These are phyloP conservation scores for Hypoxylon perforatum DNA, from an alignment of 495 filamentous ascomycete species.

Conservation along the genomic window DNA sequence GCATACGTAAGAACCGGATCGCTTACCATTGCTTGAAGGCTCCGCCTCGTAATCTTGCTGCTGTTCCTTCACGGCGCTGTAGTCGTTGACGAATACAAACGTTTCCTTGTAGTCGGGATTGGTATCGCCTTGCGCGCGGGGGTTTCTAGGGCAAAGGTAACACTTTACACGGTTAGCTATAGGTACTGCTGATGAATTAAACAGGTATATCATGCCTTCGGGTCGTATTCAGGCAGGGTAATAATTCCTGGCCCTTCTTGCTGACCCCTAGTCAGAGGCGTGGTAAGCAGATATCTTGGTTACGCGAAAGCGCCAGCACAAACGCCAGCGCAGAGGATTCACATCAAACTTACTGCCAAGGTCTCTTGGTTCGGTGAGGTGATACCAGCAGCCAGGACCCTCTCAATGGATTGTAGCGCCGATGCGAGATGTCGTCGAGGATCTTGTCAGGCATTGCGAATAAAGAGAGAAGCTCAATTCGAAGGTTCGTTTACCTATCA, in stretches of 20 bases:
- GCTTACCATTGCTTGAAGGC: conserved; percentile 46
- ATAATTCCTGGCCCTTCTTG: conserved; percentile 85
- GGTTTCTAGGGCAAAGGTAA: conserved; percentile 96
- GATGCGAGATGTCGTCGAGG: conserved; percentile 96
- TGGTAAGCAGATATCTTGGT: conserved; percentile 14
- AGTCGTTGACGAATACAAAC: conserved; percentile 98
- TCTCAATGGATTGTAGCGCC: conserved; percentile 90
- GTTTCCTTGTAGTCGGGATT: conserved; percentile 90
- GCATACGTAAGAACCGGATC: background rate
- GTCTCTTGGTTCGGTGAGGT: conserved; percentile 93
- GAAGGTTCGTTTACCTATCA: background rate
- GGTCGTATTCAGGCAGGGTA: conserved; percentile 82
- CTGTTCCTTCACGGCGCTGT: conserved; percentile 93
- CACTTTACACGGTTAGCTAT: conserved; percentile 62
- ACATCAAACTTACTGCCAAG: conserved; percentile 86
- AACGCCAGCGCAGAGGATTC: background rate
- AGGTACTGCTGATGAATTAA: background rate
- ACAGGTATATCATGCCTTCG: conserved; percentile 60
- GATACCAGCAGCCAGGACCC: conserved; percentile 94
- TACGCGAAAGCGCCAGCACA: conserved; percentile 3
- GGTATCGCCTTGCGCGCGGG: conserved; percentile 85
- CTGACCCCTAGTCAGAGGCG: conserved; percentile 71
- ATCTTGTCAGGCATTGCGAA: conserved; percentile 68
- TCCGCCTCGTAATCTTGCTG: conserved; percentile 68
- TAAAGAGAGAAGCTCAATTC: background rate